Base-by-base conservation (phyloP, 2,329 filamentous ascomycete genomes). In the Fusarium armeniacum region DNA sequence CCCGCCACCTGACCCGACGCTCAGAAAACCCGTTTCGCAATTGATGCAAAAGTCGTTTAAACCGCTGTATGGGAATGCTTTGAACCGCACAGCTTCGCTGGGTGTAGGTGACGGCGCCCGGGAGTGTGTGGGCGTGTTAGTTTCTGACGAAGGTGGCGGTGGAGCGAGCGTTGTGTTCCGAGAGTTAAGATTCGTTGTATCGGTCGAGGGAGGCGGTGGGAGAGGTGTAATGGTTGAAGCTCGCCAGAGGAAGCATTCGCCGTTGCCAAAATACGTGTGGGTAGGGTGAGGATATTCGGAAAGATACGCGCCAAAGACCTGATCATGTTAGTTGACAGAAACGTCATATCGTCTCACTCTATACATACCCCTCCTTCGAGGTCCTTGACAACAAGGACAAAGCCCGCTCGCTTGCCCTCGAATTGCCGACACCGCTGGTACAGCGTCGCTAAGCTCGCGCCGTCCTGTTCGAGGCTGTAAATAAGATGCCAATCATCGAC, bases 21-120 rank as follows among this genome's bases (percentile, higher is more conserved):
- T 96, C 16, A 99, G 80, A 78, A 92, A 98, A 26, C 90, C 88
- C 5, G 89, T 85, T 81, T 98, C 94, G 80, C 95, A 98, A 75
- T 97, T 92, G 72, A 98, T 96, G 83, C 95, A 93, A 78, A 97
- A 99, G 79, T 98, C 96, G 78, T 99, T 98, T 41, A 97, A 88
- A 7, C 96, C 96, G 59, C 92, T 97, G 77, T 98, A 98, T 0
- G 95, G 94, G 75, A 98, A 99, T 0, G 95, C 95, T 81, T 97
- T 98, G 86, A 99, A 99, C 22, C 96, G 90, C 72, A 98, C 93
- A 28, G 89, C 86, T 66, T 95, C 92, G 6, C 89, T 87, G 6
- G 89, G 89, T 28, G 84, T 86, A 2, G 86, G 74, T 6, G 62
- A 75, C 33, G 70, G 53, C 38, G 61, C 47, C 50, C 70, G 67